Percentiles rank a stretch among this genome's conserved stretches.
Evolutionary conservation across 2,329 filamentous ascomycete genomes (phyloP).

Genomic region (Cercospora brassicicola): DNA sequence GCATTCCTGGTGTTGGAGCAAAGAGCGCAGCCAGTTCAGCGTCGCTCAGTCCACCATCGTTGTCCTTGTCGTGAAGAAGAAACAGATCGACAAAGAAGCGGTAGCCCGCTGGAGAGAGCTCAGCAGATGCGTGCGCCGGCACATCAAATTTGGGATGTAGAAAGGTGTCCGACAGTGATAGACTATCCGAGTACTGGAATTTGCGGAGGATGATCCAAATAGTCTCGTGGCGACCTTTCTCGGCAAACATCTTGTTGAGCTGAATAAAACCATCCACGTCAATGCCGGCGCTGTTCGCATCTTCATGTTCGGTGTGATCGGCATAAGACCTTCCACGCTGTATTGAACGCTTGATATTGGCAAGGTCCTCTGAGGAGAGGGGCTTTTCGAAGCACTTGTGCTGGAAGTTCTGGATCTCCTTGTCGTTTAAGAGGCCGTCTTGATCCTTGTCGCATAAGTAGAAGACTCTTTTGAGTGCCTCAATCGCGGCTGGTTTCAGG

Average conservation of each 20-base stretch:
- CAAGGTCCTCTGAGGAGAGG: slow-evolving; percentile 74
- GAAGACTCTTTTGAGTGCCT: slow-evolving; percentile 85
- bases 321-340: slow-evolving; percentile 50
- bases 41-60: slow-evolving; percentile 89
- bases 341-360: slow-evolving; percentile 88
- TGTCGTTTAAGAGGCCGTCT: slow-evolving; percentile 85
- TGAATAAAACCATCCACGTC: slow-evolving; percentile 81
- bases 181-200: slow-evolving; percentile 93
- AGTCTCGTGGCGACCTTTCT: slow-evolving; percentile 96
- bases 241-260: slow-evolving; percentile 92
- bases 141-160: slow-evolving; percentile 93
- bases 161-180: slow-evolving; percentile 87
- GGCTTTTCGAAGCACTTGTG: slow-evolving; percentile 87
- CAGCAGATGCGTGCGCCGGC: slow-evolving; percentile 85
- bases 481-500: slow-evolving; percentile 85
- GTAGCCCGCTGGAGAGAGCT: slow-evolving; percentile 90
- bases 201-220: slow-evolving; percentile 96
- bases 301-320: slow-evolving; percentile 21
- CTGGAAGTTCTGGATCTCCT: slow-evolving; percentile 89
- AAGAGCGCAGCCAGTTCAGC: slow-evolving; percentile 83
- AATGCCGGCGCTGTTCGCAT: slow-evolving; percentile 65
- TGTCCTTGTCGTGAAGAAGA: slow-evolving; percentile 92
- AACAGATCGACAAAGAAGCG: slow-evolving; percentile 98
- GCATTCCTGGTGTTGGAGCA: slow-evolving; percentile 86
- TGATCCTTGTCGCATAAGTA: slow-evolving; percentile 96